phyloP scores from a whole-genome alignment of 495 filamentous ascomycete genomes.

The Aspergillus bertholletiae region DNA sequence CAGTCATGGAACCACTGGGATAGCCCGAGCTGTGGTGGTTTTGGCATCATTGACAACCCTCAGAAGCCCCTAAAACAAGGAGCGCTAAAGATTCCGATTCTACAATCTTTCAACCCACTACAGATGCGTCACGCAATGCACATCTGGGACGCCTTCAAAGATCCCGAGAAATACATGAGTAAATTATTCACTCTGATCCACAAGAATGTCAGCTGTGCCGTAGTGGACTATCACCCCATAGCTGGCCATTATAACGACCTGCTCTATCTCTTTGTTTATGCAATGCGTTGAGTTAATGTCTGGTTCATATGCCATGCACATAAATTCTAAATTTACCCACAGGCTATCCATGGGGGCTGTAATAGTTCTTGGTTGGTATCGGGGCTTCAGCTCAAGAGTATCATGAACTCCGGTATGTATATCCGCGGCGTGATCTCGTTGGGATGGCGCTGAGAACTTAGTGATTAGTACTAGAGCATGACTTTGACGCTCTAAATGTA shows the following conservation, averaged over 20 bases:
- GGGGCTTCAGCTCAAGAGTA: slow-evolving; percentile 31
- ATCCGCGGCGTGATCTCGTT: slow-evolving; percentile 9
- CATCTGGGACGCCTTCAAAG: slow-evolving; percentile 37
- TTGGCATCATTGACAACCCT: too few relatives aligned
- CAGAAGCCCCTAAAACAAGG: slow-evolving; percentile 11
- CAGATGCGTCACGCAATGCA: slow-evolving; percentile 32
- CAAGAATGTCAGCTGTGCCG: slow-evolving; percentile 33
- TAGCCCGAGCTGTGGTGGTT: too few relatives aligned
- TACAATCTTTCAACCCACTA: slow-evolving; percentile 34
- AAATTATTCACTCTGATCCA: slow-evolving; percentile 33
- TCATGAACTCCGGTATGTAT: slow-evolving; percentile 32
- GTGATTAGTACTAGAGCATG: not conserved
- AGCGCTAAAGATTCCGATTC: slow-evolving; percentile 31
- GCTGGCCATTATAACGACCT: slow-evolving; percentile 33
- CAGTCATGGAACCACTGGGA: too few relatives aligned
- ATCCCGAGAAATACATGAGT: slow-evolving; percentile 34
- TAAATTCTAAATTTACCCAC: slow-evolving; percentile 32
- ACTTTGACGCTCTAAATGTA: slow-evolving; percentile 34
- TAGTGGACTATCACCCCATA: slow-evolving; percentile 34
- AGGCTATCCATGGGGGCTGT: slow-evolving; percentile 34
- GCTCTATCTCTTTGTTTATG: slow-evolving; percentile 25
- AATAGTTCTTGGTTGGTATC: slow-evolving; percentile 32
- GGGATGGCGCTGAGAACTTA: too few relatives aligned
- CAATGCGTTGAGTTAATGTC: slow-evolving; percentile 29
- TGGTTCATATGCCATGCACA: slow-evolving; percentile 29